phyloP scores from a whole-genome alignment of 441 rosid genomes.

The Viola pubescens region DNA sequence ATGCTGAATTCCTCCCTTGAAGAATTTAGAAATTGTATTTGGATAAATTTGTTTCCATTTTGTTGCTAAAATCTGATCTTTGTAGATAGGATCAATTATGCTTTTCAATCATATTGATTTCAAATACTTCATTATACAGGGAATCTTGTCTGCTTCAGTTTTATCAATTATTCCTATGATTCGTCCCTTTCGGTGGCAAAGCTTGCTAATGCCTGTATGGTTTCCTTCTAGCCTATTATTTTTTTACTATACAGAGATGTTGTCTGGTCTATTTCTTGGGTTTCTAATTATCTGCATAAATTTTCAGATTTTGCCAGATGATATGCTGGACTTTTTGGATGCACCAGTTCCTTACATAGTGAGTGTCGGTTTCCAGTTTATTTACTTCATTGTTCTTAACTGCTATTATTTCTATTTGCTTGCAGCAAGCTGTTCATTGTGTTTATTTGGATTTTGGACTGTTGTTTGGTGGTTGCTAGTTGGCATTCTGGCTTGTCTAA shows the following conservation, averaged over 20 bases:
- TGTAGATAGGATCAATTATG: background rate
- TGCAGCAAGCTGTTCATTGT: no score
- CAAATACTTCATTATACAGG: slow-evolving; percentile 37
- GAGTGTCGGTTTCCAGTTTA: slow-evolving; percentile 25
- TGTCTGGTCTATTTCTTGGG: background rate
- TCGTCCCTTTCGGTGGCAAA: slow-evolving; percentile 96
- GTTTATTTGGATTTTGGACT: background rate
- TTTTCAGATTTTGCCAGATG: slow-evolving; percentile 78
- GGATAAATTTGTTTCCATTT: background rate
- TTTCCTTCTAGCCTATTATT: slow-evolving; percentile 7
- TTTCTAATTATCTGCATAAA: slow-evolving; percentile 20
- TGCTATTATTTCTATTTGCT: background rate
- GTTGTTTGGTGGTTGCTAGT: background rate
- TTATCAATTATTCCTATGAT: slow-evolving; percentile 74
- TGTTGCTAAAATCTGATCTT: background rate
- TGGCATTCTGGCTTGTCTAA: background rate
- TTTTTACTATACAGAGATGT: slow-evolving; percentile 12
- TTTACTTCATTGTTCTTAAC: background rate
- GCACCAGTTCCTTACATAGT: slow-evolving; percentile 97
- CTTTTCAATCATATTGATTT: background rate
- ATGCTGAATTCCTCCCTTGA: background rate
- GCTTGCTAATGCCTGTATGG: slow-evolving; percentile 87
- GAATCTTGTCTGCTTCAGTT: slow-evolving; percentile 78
- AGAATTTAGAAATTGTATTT: no score
- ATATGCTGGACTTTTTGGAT: slow-evolving; percentile 92